Conservation (phyloP, 139 green algal genomes). For the Nannochloris sp. region DNA sequence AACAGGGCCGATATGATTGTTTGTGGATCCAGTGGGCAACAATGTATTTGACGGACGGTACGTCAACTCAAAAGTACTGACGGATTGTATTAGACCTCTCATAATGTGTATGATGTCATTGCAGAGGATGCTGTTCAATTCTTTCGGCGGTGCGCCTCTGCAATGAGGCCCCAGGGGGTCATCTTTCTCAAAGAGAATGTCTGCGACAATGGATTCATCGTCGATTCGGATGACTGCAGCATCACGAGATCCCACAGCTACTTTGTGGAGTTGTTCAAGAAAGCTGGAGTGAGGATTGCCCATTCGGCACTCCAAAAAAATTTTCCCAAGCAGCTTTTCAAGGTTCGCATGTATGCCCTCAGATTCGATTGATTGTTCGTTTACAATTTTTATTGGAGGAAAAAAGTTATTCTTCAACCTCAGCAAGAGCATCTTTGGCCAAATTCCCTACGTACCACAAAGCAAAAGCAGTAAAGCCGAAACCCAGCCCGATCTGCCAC, state of each 20-base stretch:
- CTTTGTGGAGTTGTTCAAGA: conserved; percentile 22
- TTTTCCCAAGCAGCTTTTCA: conserved; percentile 28
- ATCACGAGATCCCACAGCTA: conserved; percentile 59
- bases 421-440: conserved; percentile 59
- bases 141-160: conserved; percentile 47
- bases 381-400: no score
- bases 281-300: conserved; percentile 13
- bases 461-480: conserved; percentile 42
- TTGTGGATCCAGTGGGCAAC: conserved; percentile 81
- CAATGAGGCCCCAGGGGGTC: conserved; percentile 65
- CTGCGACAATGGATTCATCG: conserved; percentile 64
- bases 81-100: no score
- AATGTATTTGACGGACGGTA: conserved; percentile 86
- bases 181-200: conserved; percentile 96
- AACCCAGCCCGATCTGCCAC: conserved; percentile 48
- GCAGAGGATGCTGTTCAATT: conserved; percentile 62
- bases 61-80: conserved; percentile 6
- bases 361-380: not conserved
- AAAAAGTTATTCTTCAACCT: conserved; percentile 22
- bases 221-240: conserved; percentile 82
- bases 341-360: conserved; percentile 25
- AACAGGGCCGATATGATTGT: conserved; percentile 53
- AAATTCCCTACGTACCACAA: conserved; percentile 60
- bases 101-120: not conserved
- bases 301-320: conserved; percentile 22